A percentile compares a stretch with the other conserved stretches of the same genome.
Conservation (phyloP, 768 basidiomycete species). For the Kwoniella sp. region DNA sequence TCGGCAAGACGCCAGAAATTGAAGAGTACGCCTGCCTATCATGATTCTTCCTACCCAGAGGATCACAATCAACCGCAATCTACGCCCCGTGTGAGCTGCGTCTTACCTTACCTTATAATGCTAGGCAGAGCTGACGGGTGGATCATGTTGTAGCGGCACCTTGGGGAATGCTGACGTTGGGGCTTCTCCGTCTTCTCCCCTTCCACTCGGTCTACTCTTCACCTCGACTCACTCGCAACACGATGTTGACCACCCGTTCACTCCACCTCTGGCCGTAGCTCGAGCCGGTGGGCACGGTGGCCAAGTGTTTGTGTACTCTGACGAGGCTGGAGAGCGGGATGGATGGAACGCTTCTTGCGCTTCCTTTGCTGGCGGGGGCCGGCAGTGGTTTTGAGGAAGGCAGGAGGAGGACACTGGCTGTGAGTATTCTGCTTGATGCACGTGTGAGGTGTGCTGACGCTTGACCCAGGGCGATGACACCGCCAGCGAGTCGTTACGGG, state of each 20-base stretch:
- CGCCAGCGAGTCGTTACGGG: conserved; percentile 47
- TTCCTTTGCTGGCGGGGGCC: conserved; percentile 44
- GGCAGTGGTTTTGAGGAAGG: conserved; percentile 51
- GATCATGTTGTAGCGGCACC: conserved; percentile 21
- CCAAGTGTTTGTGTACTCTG: conserved; percentile 40
- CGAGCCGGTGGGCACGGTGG: conserved; percentile 42
- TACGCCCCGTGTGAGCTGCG: conserved; percentile 40
- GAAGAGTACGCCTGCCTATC: conserved; percentile 7
- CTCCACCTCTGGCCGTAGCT: conserved; percentile 40
- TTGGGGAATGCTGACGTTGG: conserved; percentile 39
- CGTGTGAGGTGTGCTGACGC: too few relatives aligned
- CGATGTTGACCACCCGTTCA: conserved; percentile 24
- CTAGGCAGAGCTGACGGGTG: background rate
- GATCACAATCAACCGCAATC: conserved; percentile 30
- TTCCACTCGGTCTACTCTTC: conserved; percentile 25
- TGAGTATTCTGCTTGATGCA: conserved; percentile 12
- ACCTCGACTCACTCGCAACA: conserved; percentile 20
- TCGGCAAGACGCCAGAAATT: conserved; percentile 18
- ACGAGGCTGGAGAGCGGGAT: conserved; percentile 8
- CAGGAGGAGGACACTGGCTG: conserved; percentile 48
- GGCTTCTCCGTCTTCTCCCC: conserved; percentile 16
- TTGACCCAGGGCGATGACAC: background rate
- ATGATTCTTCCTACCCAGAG: conserved; percentile 7
- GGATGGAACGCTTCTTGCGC: conserved; percentile 10
- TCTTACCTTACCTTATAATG: background rate